Evolutionary conservation across 768 basidiomycete species (phyloP).

Genomic region (Pholiota conissans): DNA sequence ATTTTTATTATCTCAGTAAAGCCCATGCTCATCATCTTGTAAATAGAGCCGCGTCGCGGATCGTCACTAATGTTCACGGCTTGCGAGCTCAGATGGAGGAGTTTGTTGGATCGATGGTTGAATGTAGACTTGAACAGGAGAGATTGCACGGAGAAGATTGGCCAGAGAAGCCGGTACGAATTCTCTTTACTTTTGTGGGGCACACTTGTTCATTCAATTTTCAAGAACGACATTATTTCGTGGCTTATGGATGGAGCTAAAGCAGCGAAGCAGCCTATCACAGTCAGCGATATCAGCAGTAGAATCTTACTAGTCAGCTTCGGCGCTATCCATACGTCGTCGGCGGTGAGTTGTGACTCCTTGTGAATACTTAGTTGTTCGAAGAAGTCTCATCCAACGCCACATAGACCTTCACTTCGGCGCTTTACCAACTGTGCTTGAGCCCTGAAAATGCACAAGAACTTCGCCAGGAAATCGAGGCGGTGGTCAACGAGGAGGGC

Average conservation of each 20-base stretch:
- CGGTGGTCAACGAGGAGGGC: slow-evolving; percentile 33
- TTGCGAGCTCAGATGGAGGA: slow-evolving; percentile 17
- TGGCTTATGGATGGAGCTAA: slow-evolving; percentile 46
- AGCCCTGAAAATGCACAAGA: slow-evolving; percentile 30
- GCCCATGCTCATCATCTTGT: too few relatives aligned
- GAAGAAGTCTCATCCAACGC: neutral
- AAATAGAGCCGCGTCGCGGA: slow-evolving; percentile 15
- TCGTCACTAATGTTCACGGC: slow-evolving; percentile 16
- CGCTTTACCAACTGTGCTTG: slow-evolving; percentile 37
- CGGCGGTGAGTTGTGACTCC: slow-evolving; percentile 32
- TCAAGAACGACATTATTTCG: slow-evolving; percentile 45
- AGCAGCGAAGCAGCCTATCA: slow-evolving; percentile 23
- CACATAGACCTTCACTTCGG: slow-evolving; percentile 35
- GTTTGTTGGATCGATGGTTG: slow-evolving; percentile 27
- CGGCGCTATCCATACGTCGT: slow-evolving; percentile 42
- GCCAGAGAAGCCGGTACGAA: slow-evolving; percentile 28
- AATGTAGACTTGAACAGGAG: slow-evolving; percentile 23
- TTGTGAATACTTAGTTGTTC: neutral
- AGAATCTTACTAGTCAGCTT: slow-evolving; percentile 42
- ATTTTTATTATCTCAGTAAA: too few relatives aligned
- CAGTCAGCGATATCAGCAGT: slow-evolving; percentile 27
- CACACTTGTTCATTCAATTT: neutral
- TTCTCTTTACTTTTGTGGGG: neutral
- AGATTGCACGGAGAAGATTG: slow-evolving; percentile 24
- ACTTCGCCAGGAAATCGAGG: slow-evolving; percentile 45